Percentiles rank a stretch among this genome's conserved stretches.
Evolutionary conservation across 1,139 yeast genomes (phyloP).

Genomic region (Kazachstania sp.): DNA sequence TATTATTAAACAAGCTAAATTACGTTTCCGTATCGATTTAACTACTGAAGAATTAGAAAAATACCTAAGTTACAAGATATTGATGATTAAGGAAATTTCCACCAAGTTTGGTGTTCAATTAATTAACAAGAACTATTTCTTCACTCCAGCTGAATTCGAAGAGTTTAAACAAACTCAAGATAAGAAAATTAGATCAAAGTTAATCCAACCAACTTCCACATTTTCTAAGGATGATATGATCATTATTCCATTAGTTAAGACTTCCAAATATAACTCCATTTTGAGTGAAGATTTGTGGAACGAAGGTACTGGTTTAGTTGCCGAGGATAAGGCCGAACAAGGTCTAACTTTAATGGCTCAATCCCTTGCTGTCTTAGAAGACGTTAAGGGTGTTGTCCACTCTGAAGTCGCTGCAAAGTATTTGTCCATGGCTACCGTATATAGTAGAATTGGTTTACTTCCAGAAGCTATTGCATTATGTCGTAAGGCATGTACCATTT

Average conservation of each 20-base stretch:
- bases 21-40: conserved; percentile 56
- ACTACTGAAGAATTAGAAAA: conserved; percentile 40
- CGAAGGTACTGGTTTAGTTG: conserved; percentile 49
- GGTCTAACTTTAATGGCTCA: conserved; percentile 58
- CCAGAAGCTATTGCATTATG: conserved; percentile 59
- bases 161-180: conserved; percentile 33
- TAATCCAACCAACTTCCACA: conserved; percentile 30
- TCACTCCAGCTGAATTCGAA: conserved; percentile 40
- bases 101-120: conserved; percentile 83
- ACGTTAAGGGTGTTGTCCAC: conserved; percentile 74
- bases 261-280: conserved; percentile 56
- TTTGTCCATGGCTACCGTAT: conserved; percentile 55
- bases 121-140: conserved; percentile 37
- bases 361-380: conserved; percentile 67
- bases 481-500: conserved; percentile 62
- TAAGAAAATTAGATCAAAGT: conserved; percentile 31
- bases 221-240: conserved; percentile 59
- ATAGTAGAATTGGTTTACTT: conserved; percentile 51
- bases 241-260: conserved; percentile 67
- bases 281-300: conserved; percentile 75
- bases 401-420: conserved; percentile 70
- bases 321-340: conserved; percentile 33
- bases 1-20: conserved; percentile 44
- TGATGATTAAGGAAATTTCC: conserved; percentile 65
- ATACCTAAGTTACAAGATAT: conserved; percentile 33